These are phyloP conservation scores for Hortiboletus campestris DNA, from an alignment of 768 basidiomycete species.

Conservation along the genomic window DNA sequence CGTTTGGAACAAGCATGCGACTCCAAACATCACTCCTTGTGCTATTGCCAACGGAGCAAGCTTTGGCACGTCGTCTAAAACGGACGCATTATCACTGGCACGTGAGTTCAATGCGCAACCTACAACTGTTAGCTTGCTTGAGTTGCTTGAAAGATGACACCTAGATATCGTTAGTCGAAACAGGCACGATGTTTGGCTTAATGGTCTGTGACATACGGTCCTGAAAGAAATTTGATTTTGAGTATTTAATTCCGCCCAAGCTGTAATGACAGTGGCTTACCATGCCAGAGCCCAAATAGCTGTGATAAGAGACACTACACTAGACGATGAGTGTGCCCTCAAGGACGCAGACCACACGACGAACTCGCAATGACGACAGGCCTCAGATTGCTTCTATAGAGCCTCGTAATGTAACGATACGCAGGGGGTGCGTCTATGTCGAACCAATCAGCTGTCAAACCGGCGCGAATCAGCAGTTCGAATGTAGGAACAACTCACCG, in stretches of 20 bases:
- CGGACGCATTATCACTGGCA: not conserved
- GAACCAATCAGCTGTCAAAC: not conserved
- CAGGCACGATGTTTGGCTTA: not conserved
- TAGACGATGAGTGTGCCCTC: not conserved
- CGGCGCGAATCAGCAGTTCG: not conserved
- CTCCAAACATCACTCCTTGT: conserved; percentile 58
- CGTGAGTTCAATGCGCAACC: conserved; percentile 20
- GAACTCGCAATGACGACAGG: conserved; percentile 51
- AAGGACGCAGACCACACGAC: conserved; percentile 26
- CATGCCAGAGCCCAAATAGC: conserved; percentile 61
- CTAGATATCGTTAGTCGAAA: conserved; percentile 33
- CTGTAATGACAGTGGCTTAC: conserved; percentile 41
- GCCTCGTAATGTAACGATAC: conserved; percentile 56
- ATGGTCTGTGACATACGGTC: conserved; percentile 17
- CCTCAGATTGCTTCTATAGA: conserved; percentile 55
- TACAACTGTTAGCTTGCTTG: conserved; percentile 46
- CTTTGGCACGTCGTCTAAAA: conserved; percentile 40
- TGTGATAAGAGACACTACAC: conserved; percentile 40
- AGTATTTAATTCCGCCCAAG: not conserved
- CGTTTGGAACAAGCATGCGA: conserved; percentile 47
- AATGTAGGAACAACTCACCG: conserved; percentile 4
- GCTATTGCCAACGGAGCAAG: conserved; percentile 56
- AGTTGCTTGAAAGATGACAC: conserved; percentile 62
- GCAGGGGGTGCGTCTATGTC: conserved; percentile 45
- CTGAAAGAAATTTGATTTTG: conserved; percentile 3